A percentile compares a stretch with the other conserved stretches of the same genome.
These are phyloP conservation scores for Mycena floridula DNA, from an alignment of 768 basidiomycete genomes.

Conservation along the genomic window DNA sequence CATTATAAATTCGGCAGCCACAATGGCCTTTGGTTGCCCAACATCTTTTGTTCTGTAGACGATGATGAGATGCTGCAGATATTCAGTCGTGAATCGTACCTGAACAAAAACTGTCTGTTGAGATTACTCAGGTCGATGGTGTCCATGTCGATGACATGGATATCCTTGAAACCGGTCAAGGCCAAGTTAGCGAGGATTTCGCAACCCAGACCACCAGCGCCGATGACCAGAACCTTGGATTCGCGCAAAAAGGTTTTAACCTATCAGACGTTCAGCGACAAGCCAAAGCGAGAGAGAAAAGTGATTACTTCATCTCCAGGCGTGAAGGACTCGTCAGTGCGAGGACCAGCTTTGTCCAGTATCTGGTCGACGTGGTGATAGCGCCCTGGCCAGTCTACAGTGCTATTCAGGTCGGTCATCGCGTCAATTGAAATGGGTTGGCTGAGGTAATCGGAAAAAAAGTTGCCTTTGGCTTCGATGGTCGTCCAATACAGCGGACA, in stretches of 20 bases:
- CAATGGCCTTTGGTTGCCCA: conserved; percentile 88
- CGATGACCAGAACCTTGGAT: conserved; percentile 94
- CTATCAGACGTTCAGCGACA: conserved; percentile 30
- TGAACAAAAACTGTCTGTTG: conserved; percentile 96
- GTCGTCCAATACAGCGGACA: conserved; percentile 71
- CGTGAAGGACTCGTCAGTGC: conserved; percentile 77
- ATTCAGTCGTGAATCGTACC: conserved; percentile 39
- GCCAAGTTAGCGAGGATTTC: conserved; percentile 97
- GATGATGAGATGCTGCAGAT: conserved; percentile 3
- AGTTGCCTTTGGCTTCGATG: neutral
- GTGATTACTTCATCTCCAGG: conserved; percentile 76
- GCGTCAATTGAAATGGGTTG: neutral
- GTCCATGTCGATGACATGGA: conserved; percentile 99
- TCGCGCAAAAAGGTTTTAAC: conserved; percentile 83
- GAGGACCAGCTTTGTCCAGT: conserved; percentile 80
- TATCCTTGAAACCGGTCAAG: conserved; percentile 93
- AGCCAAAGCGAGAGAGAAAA: conserved; percentile 4
- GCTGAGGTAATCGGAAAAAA: neutral
- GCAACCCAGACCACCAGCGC: conserved; percentile 94
- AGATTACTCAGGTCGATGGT: conserved; percentile 99
- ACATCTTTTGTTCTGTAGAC: conserved; percentile 77
- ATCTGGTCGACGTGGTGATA: conserved; percentile 86
- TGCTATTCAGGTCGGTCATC: neutral
- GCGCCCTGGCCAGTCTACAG: conserved; percentile 29
- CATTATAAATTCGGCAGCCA: conserved; percentile 97